A percentile compares a stretch with the other conserved stretches of the same genome.
phyloP scores from a whole-genome alignment of 2,329 filamentous ascomycete genomes.

The Fusarium foetens region DNA sequence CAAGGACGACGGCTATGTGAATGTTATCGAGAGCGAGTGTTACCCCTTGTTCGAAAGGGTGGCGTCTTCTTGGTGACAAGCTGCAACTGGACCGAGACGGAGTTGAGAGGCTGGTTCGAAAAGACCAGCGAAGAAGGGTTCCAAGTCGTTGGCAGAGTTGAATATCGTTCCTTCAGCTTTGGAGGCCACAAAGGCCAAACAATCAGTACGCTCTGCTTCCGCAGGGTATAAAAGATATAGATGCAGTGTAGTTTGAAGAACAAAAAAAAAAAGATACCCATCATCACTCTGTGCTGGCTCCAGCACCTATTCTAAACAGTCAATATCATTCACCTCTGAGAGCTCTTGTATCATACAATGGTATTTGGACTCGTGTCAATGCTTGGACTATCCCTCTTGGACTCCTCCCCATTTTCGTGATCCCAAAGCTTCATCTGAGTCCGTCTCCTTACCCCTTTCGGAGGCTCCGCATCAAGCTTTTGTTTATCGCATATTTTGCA shows the following conservation, averaged over 20 bases:
- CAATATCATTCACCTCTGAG: slow-evolving; percentile 40
- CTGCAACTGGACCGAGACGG: slow-evolving; percentile 97
- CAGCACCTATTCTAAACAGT: slow-evolving; percentile 32
- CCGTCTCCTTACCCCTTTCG: background rate
- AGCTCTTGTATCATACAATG: slow-evolving; percentile 43
- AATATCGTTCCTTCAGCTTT: slow-evolving; percentile 89
- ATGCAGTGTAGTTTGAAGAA: background rate
- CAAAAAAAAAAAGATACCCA: slow-evolving; percentile 25
- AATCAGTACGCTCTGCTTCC: slow-evolving; percentile 88
- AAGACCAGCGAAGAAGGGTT: slow-evolving; percentile 55
- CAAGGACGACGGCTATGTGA: slow-evolving; percentile 74
- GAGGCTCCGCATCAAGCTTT: slow-evolving; percentile 14
- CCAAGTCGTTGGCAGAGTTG: slow-evolving; percentile 72
- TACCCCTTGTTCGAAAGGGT: slow-evolving; percentile 73
- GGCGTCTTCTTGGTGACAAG: slow-evolving; percentile 88
- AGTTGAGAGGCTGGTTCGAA: slow-evolving; percentile 84
- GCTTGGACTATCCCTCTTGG: slow-evolving; percentile 23
- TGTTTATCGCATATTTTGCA: slow-evolving; percentile 16
- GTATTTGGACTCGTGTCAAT: slow-evolving; percentile 34
- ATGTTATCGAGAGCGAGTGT: slow-evolving; percentile 76
- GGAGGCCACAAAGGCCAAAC: slow-evolving; percentile 89
- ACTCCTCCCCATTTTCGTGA: slow-evolving; percentile 2
- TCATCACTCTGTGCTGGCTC: slow-evolving; percentile 8
- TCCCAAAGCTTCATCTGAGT: slow-evolving; percentile 3
- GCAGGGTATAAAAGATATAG: slow-evolving; percentile 49